Base-by-base conservation (phyloP, 73 alveolate species). In the Halteria grandinella region DNA sequence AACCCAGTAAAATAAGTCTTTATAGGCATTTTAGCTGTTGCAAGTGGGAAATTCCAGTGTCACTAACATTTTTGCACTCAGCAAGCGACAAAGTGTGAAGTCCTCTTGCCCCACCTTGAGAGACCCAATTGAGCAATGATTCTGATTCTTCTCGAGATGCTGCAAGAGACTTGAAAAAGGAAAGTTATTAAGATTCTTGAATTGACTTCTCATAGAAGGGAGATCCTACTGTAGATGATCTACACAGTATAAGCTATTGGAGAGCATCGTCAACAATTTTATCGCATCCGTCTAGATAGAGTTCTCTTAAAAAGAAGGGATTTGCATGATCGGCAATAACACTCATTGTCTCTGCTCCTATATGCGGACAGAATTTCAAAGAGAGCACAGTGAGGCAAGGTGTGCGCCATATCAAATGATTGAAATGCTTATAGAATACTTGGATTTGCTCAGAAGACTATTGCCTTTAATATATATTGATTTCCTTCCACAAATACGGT, bases 271-370 rank as follows among this genome's bases (percentile, higher is more conserved):
- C 94, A 54, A 66, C 75, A 12, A 85, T 43, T 18, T 48, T 73
- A 24, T 85, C 94, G 39, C 94, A 85, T 4, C 94, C 94, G 55
- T 85, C 94, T 0, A 85, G 59, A 40, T 77, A 66, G 0, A 85
- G 76, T 50, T 77, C 89, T 41, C 51, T 71, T 23, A 85, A 43
- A 43, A 18, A 76, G 33, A 37, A 66, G 18, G 88, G 89, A 40
- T 85, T 85, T 15, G 80, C 75, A 48, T 80, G 34, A 18, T 71
- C 78, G 14, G 89, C 83, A 18, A 85, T 53, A n/a, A 75, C 24
- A 5, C 25, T 49, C n/a, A 75, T 24, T 24, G 86, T 31, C 45
- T 85, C 80, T 5, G 51, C 49, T 4, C 59, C 62, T 4, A 85
- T 34, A 25, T 44, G 25, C 2, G 64, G 83, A 64, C 89, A 78